phyloP scores from a whole-genome alignment of 257 asterid genomes.

The Przewalskia tangutica region DNA sequence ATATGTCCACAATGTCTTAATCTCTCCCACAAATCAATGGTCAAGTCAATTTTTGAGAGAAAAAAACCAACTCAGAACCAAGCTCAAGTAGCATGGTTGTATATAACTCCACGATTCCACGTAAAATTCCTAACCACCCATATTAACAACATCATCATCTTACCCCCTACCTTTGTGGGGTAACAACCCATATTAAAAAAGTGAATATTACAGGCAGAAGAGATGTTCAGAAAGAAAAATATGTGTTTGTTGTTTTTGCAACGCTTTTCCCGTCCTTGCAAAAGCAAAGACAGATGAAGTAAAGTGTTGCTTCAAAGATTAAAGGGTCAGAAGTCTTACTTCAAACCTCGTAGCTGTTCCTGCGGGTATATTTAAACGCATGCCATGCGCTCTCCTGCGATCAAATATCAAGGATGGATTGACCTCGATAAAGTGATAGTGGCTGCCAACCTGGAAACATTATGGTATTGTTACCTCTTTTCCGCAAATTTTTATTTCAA shows the following conservation, averaged over 20 bases:
- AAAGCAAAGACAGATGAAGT: not conserved
- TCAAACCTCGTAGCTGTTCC: conserved; percentile 94
- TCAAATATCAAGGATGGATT: conserved; percentile 76
- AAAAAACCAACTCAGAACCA: not conserved
- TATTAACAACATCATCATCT: not conserved
- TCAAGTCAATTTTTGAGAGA: not conserved
- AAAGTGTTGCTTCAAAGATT: not conserved
- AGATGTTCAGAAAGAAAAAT: not conserved
- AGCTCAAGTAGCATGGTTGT: not conserved
- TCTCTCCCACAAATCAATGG: not conserved
- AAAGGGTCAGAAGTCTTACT: conserved; percentile 36
- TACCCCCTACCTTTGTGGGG: too few species aligned
- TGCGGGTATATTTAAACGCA: conserved; percentile 89
- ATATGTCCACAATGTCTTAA: not conserved
- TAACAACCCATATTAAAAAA: not conserved
- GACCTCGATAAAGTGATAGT: conserved; percentile 88
- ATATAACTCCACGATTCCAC: not conserved
- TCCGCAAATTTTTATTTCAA: not conserved
- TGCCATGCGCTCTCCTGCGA: conserved; percentile 64
- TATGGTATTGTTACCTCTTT: not conserved
- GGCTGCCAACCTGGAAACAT: conserved; percentile 82
- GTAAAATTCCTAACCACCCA: not conserved
- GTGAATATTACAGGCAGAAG: not conserved
- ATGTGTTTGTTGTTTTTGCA: not conserved
- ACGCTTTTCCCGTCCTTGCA: not conserved